Evolutionary conservation across 805 yeast species (phyloP).

Genomic region (Sugiyamaella boreocaroliniensis): DNA sequence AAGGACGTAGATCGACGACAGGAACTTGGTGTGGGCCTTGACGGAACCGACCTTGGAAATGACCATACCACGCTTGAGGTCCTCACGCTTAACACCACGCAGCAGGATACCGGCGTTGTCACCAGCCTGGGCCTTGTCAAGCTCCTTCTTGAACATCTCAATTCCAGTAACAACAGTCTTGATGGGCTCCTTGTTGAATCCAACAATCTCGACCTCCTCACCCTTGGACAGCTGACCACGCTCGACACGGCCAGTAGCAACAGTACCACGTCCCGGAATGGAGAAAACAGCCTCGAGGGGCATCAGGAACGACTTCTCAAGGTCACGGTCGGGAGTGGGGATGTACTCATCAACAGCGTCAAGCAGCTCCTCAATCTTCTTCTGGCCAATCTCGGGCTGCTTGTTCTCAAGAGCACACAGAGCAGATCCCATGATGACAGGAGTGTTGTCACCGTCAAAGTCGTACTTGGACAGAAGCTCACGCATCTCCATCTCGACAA

Average conservation of each 20-base stretch:
- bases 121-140: slow-evolving; percentile 97
- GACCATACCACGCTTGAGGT: slow-evolving; percentile 95
- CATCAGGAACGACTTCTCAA: slow-evolving; percentile 93
- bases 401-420: slow-evolving; percentile 87
- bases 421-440: slow-evolving; percentile 98
- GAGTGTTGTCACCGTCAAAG: slow-evolving; percentile 96
- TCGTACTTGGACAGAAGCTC: slow-evolving; percentile 87
- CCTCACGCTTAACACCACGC: slow-evolving; percentile 98
- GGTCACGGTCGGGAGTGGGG: slow-evolving; percentile 94
- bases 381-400: slow-evolving; percentile 84
- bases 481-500: slow-evolving; percentile 99
- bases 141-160: slow-evolving; percentile 99
- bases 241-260: slow-evolving; percentile 97
- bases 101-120: slow-evolving; percentile 96
- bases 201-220: slow-evolving; percentile 96
- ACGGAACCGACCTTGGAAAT: slow-evolving; percentile 87
- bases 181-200: slow-evolving; percentile 75
- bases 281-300: slow-evolving; percentile 97
- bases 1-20: slow-evolving; percentile 87
- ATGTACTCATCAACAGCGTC: slow-evolving; percentile 90
- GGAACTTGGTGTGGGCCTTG: slow-evolving; percentile 86
- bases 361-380: slow-evolving; percentile 76
- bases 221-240: slow-evolving; percentile 97
- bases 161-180: slow-evolving; percentile 97
- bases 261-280: slow-evolving; percentile 99